Evolutionary conservation across 768 basidiomycete species (phyloP).

Genomic region (Boletus sp.): DNA sequence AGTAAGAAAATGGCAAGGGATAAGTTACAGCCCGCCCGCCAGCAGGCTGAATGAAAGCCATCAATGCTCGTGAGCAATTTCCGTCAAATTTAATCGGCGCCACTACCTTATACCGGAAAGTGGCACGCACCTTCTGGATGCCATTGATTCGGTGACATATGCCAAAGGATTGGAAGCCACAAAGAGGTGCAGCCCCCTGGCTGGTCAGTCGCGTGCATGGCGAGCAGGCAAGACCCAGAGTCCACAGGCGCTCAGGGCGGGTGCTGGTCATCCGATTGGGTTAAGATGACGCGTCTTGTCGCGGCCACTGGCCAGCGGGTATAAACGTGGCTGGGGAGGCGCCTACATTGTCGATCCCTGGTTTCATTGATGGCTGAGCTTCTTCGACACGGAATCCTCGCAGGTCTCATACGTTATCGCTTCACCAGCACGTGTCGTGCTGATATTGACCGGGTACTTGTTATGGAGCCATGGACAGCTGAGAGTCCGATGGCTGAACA

Average conservation of each 20-base stretch:
- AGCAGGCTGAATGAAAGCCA: constrained; percentile 11
- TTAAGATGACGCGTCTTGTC: constrained; percentile 1
- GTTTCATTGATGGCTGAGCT: constrained; percentile 6
- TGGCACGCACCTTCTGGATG: constrained; percentile 6
- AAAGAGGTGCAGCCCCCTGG: background rate
- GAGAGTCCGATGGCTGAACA: background rate
- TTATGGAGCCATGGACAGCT: background rate
- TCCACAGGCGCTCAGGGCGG: background rate
- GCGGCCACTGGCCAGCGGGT: background rate
- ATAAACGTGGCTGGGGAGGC: background rate
- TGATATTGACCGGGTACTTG: constrained; percentile 1
- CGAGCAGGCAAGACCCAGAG: background rate
- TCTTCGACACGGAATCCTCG: background rate
- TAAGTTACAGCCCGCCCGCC: background rate
- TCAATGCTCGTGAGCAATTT: constrained; percentile 19
- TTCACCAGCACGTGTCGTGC: constrained; percentile 7
- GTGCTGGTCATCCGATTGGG: background rate
- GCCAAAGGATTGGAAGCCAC: background rate
- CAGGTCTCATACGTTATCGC: constrained; percentile 18
- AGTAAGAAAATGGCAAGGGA: constrained; percentile 7
- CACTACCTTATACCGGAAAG: constrained; percentile 9
- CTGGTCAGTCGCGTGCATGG: background rate
- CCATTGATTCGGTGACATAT: background rate
- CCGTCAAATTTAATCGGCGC: constrained; percentile 25
- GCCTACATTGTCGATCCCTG: constrained; percentile 12